Conservation (phyloP, 352 stramenopile genomes). For the Labyrinthula sp. region DNA sequence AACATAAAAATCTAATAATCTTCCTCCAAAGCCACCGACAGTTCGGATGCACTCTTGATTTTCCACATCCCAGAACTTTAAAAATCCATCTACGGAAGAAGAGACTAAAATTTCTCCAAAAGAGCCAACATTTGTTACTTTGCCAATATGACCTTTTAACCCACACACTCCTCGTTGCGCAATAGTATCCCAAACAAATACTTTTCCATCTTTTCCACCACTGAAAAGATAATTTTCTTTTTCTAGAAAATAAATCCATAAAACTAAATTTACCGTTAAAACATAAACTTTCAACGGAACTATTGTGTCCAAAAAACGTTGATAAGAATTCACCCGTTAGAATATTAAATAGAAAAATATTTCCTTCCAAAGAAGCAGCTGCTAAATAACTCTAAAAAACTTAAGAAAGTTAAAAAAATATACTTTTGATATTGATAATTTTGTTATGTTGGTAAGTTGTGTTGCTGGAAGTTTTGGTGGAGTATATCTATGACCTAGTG, state of each 20-base stretch:
- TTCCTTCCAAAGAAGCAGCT: too few species aligned
- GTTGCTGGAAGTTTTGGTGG: too few species aligned
- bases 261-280: conserved; percentile 53
- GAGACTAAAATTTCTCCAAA: conserved; percentile 45
- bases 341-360: too few species aligned
- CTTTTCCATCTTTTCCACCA: conserved; percentile 63
- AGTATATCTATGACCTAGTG: too few species aligned
- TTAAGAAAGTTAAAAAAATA: too few species aligned
- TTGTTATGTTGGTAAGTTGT: too few species aligned
- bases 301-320: conserved; percentile 61
- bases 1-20: conserved; percentile 62
- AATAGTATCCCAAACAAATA: conserved; percentile 77
- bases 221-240: conserved; percentile 78
- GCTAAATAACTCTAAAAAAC: too few species aligned
- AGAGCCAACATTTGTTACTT: conserved; percentile 64
- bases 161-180: conserved; percentile 61
- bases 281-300: conserved; percentile 46
- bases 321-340: conserved; percentile 34
- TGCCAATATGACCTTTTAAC: conserved; percentile 70
- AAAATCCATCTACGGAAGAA: conserved; percentile 65
- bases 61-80: conserved; percentile 75
- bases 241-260: conserved; percentile 52
- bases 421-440: too few species aligned
- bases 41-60: conserved; percentile 77
- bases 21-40: conserved; percentile 63